Base-by-base conservation (phyloP, 306 rosid species). In the Sicyos edulis region DNA sequence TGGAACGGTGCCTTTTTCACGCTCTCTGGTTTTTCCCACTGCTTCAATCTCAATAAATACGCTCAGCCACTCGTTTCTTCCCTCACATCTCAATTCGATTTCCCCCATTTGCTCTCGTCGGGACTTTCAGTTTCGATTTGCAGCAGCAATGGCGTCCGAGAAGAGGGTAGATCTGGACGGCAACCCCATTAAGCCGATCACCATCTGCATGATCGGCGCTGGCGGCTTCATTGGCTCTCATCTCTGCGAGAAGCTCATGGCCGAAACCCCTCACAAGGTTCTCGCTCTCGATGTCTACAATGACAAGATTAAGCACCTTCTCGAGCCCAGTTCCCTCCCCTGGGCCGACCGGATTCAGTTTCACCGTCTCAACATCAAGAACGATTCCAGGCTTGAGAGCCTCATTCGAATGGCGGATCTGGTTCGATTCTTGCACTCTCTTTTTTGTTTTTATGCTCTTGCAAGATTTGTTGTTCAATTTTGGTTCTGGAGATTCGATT, bases 141-240 rank as follows among this genome's bases (percentile, higher is more conserved):
- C 24, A 19, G 20, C 54, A 73, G 52, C 70, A 82, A 83, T 89
- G 92, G 92, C 91, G 79, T 82, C 92, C 37, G 2, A 79, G 7
- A 40, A 85, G 57, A 78, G 95, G 19, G 80, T 86, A 65, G 97
- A 92, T 92, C 95, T 92, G 37, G 92, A 87, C 47, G 95, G 95
- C 8, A 89, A 81, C 16, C 85, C 87, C 51, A 89, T 92, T 2
- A 87, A 85, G 84, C 83, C 96, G 62, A 78, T 92, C 22, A 87
- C 97, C 12, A 89, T 92, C 22, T 92, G 97, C 86, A 92, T 92
- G 96, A 92, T 92, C 19, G 97, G 97, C 0, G 97, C 97, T 5
- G 97, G 96, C 1, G 97, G 97, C 0, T 92, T 92, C 92, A 92
- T 92, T 2, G 97, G 97, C 3, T 92, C 97, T 7, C 97, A 92